Conservation (phyloP, 257 asterid species). For the Coffea eugenioides region DNA sequence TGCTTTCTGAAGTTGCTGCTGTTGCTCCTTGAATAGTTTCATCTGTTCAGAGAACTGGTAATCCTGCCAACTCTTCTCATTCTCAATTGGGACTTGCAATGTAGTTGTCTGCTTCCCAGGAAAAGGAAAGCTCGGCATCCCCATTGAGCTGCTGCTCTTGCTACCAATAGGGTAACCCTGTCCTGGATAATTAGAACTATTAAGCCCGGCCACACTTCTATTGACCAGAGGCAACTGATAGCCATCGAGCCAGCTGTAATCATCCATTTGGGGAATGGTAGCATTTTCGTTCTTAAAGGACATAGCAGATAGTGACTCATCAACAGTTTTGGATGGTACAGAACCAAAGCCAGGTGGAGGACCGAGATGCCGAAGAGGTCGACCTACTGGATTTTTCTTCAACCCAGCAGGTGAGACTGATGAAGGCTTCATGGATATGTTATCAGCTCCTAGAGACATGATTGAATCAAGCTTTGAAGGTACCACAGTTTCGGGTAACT, state of each 20-base stretch:
- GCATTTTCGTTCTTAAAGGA: constrained; percentile 42
- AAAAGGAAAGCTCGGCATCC: constrained; percentile 62
- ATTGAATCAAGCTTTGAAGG: constrained; percentile 52
- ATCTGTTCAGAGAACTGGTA: constrained; percentile 48
- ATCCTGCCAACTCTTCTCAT: constrained; percentile 56
- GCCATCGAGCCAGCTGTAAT: constrained; percentile 93
- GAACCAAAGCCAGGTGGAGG: constrained; percentile 99
- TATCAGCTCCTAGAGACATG: constrained; percentile 46
- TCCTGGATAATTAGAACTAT: constrained; percentile 46
- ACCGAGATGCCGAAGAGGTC: constrained; percentile 83
- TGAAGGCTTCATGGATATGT: constrained; percentile 42
- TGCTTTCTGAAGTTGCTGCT: constrained; percentile 54
- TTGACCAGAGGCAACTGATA: constrained; percentile 60
- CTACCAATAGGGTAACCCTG: constrained; percentile 35
- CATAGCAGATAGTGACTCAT: constrained; percentile 42
- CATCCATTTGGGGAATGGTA: constrained; percentile 51
- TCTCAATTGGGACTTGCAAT: constrained; percentile 48
- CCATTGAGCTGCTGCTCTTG: constrained; percentile 48
- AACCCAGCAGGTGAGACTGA: constrained; percentile 47
- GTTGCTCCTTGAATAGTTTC: constrained; percentile 57
- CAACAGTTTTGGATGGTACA: constrained; percentile 57
- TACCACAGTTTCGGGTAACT: constrained; percentile 38
- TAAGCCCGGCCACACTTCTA: constrained; percentile 58
- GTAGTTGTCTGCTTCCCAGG: constrained; percentile 75
- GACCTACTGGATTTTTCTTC: constrained; percentile 84